These are phyloP conservation scores for Lentinula raphanica DNA, from an alignment of 768 basidiomycete genomes.

Conservation along the genomic window DNA sequence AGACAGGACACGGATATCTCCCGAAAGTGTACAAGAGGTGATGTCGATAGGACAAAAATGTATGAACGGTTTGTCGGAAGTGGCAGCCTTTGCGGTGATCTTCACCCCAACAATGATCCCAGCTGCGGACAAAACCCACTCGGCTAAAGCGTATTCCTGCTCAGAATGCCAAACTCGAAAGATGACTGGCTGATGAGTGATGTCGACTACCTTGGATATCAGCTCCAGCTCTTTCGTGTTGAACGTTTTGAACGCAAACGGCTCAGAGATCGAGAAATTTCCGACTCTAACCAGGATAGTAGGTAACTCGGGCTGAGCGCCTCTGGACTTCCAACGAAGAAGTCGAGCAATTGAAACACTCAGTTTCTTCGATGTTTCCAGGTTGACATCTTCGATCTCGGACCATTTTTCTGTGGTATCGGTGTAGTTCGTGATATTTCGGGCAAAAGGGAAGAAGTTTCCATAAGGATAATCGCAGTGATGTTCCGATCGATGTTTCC, in stretches of 20 bases:
- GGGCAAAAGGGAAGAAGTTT: slow-evolving; percentile 29
- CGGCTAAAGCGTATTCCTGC: slow-evolving; percentile 33
- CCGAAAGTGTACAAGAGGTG: slow-evolving; percentile 22
- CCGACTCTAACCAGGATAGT: slow-evolving; percentile 35
- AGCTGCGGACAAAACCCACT: slow-evolving; percentile 32
- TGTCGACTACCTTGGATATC: slow-evolving; percentile 25
- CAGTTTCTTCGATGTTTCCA: slow-evolving; percentile 25
- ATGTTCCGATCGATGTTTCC: slow-evolving; percentile 30
- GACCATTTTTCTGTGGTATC: slow-evolving; percentile 32
- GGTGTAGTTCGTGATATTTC: slow-evolving; percentile 25
- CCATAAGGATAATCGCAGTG: slow-evolving; percentile 39
- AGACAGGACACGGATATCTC: slow-evolving; percentile 11
- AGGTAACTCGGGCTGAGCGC: slow-evolving; percentile 25
- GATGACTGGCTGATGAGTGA: slow-evolving; percentile 30
- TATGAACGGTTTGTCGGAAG: slow-evolving; percentile 29
- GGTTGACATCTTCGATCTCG: slow-evolving; percentile 28
- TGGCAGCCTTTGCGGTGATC: slow-evolving; percentile 30
- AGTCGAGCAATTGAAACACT: slow-evolving; percentile 25
- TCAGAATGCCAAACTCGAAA: slow-evolving; percentile 28
- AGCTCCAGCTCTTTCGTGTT: slow-evolving; percentile 30
- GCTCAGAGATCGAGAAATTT: slow-evolving; percentile 24
- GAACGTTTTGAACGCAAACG: slow-evolving; percentile 34
- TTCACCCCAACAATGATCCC: slow-evolving; percentile 32
- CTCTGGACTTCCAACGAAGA: slow-evolving; percentile 30
- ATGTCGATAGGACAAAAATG: slow-evolving; percentile 34